Base-by-base conservation (phyloP, 176 grass and related monocot genomes). In the Triticum timopheevii region DNA sequence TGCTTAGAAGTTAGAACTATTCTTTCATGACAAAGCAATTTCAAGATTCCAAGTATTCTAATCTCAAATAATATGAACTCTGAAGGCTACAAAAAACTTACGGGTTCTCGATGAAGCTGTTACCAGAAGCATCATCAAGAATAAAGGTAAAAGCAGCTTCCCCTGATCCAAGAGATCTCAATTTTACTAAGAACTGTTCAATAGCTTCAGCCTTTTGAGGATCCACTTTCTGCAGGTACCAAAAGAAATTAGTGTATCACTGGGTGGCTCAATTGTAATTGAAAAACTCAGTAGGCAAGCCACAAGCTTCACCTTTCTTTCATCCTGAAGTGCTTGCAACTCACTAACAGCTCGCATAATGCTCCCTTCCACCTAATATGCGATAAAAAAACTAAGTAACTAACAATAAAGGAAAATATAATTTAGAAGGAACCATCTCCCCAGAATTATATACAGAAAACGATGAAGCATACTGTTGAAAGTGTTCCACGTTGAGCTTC, bases 61-160 rank as follows among this genome's bases (percentile, higher is more conserved):
- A 65, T 82, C 4, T 78, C 19, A 65, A 76, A 77, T 16, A 78
- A 83, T 83, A 42, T 30, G 19, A 83, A 83, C 47, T 79, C 15
- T 1, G 4, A 80, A 25, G 40, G 33, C 40, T 35, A 63, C 10
- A 61, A 73, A 78, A 69, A 44, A 81, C 97, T 92, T 91, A 98
- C 94, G 82, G 92, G 33, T 98, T 96, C 76, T 96, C 97, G 84
- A 98, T 90, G 30, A 91, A 98, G 90, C 97, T 98, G 80, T 98
- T 98, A 85, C 97, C 90, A 70, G 97, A 42, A 85, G 97, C 90
- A 87, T 98, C 97, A 73, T 98, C 97, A 78, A 98, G 93, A 76
- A 94, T 84, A 76, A 98, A 93, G 54, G 92, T 94, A 86, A 96
- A 98, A 85, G 84, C 56, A 28, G 82, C 77, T 80, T 94, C 83